phyloP scores from a whole-genome alignment of 2,329 filamentous ascomycete species.

The Calonectria leucothoes region DNA sequence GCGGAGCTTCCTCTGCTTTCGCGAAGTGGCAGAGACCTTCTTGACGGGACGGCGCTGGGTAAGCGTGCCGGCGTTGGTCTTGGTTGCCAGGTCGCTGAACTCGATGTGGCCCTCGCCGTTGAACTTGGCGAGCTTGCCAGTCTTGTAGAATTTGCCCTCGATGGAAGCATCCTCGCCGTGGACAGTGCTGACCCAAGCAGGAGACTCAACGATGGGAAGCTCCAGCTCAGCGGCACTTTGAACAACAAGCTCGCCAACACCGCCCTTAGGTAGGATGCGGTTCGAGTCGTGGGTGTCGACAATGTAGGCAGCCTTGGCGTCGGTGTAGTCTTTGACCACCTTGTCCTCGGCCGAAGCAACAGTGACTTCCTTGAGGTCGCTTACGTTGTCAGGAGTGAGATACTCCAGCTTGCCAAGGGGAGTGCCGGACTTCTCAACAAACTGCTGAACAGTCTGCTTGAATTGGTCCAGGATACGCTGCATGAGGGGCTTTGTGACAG shows the following conservation, averaged over 20 bases:
- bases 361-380: conserved; percentile 40
- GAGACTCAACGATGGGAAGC: conserved; percentile 35
- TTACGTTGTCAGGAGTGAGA: conserved; percentile 49
- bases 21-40: conserved; percentile 48
- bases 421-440: conserved; percentile 54
- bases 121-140: conserved; percentile 54
- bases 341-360: not conserved
- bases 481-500: conserved; percentile 63
- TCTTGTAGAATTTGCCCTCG: conserved; percentile 49
- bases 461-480: conserved; percentile 65
- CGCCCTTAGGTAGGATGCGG: not conserved
- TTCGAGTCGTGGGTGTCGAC: not conserved
- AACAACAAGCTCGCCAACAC: not conserved
- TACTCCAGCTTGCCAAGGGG: conserved; percentile 49
- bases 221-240: not conserved
- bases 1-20: conserved; percentile 54
- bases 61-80: conserved; percentile 18
- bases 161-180: conserved; percentile 28
- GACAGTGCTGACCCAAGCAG: conserved; percentile 43
- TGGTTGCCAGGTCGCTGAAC: conserved; percentile 39
- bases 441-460: conserved; percentile 59
- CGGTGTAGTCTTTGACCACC: not conserved
- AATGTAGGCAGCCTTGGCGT: not conserved
- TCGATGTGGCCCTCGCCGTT: conserved; percentile 45
- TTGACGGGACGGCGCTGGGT: conserved; percentile 33